phyloP scores from a whole-genome alignment of 257 asterid genomes.

The Solanum pinnatisectum region DNA sequence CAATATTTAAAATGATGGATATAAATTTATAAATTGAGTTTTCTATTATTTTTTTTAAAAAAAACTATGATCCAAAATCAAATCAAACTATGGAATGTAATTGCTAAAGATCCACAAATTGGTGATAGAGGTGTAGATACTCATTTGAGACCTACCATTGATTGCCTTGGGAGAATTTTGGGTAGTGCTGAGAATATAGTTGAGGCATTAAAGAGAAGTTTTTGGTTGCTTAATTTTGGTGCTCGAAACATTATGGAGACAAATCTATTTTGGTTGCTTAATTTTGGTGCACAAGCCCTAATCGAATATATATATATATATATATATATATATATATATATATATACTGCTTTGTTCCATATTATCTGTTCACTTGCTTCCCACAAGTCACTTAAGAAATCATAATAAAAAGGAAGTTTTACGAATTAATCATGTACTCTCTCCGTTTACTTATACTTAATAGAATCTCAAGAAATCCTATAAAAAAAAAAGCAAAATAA shows the following conservation, averaged over 20 bases:
- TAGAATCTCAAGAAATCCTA: not conserved
- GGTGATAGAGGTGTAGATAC: not conserved
- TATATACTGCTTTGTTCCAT: not conserved
- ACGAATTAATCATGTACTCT: no score
- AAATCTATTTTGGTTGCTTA: not conserved
- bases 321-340: no score
- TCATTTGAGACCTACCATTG: not conserved
- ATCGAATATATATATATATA: no score
- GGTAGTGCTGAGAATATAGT: not conserved
- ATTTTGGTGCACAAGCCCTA: not conserved
- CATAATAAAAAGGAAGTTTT: no score
- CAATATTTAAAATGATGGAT: not conserved
- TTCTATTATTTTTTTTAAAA: no score
- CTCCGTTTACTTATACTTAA: not conserved
- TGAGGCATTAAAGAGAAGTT: not conserved
- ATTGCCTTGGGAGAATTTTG: not conserved
- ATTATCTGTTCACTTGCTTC: not conserved
- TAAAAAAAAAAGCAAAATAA: not conserved
- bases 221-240: not conserved
- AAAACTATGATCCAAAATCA: no score
- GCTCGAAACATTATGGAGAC: not conserved
- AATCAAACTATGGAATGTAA: not conserved
- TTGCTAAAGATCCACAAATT: not conserved
- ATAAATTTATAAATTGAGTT: no score
- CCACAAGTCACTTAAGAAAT: no score